A percentile compares a stretch with the other conserved stretches of the same genome.
Conservation (phyloP, 2,329 filamentous ascomycete genomes). For the Trichoderma sp. region DNA sequence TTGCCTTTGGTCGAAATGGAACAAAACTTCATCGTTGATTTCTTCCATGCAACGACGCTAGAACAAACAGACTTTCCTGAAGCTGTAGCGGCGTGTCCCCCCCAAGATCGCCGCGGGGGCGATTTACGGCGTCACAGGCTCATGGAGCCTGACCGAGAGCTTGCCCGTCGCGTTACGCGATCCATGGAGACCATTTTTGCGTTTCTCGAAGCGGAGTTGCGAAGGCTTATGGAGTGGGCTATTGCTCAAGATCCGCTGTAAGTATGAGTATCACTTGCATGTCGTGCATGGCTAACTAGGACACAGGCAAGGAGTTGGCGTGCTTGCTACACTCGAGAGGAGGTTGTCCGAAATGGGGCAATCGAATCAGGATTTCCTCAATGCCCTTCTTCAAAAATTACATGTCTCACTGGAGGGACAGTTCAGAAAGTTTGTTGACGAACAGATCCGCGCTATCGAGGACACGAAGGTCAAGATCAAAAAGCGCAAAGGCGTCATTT, state of each 20-base stretch:
- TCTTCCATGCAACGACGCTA: constrained; percentile 91
- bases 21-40: constrained; percentile 96
- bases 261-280: constrained; percentile 44
- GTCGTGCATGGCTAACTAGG: constrained; percentile 28
- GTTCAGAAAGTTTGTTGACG: constrained; percentile 89
- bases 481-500: constrained; percentile 95
- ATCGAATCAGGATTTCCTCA: constrained; percentile 90
- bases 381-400: constrained; percentile 76
- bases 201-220: constrained; percentile 78
- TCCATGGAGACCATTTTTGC: constrained; percentile 88
- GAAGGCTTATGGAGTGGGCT: constrained; percentile 82
- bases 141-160: constrained; percentile 85
- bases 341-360: constrained; percentile 80
- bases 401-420: constrained; percentile 73
- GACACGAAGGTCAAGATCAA: constrained; percentile 99
- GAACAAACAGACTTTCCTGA: constrained; percentile 84
- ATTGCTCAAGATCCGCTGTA: constrained; percentile 79
- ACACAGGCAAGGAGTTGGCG: constrained; percentile 80
- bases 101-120: constrained; percentile 69
- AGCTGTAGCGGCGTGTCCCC: constrained; percentile 66
- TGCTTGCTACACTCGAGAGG: constrained; percentile 78
- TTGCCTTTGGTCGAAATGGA: constrained; percentile 85
- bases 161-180: constrained; percentile 82
- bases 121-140: constrained; percentile 75
- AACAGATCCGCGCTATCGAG: constrained; percentile 93